Base-by-base conservation (phyloP, 2,329 filamentous ascomycete genomes). In the Penicillium sp. region DNA sequence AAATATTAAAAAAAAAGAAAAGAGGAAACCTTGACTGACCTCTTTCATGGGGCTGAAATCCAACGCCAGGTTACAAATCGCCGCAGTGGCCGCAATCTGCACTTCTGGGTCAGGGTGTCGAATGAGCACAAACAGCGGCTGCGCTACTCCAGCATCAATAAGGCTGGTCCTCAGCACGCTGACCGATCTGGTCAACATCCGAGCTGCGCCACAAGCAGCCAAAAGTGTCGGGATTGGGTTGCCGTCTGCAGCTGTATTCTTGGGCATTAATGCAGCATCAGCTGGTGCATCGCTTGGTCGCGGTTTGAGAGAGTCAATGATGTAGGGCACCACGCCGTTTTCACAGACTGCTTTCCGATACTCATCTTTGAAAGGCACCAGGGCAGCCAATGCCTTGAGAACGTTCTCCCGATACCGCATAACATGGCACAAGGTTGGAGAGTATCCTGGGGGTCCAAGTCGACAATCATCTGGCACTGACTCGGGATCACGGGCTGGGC, bases 21-120 rank as follows among this genome's bases (percentile, higher is more conserved):
- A n/a, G n/a, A n/a, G n/a, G 18, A 21, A 21, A 21, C 2, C 18
- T 21, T 5, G 29, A 78, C 86, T 77, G 70, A 93, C 90, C 69
- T 90, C 85, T 70, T 90, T 86, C 84, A 96, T 91, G 0, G 94
- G 92, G 66, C 92, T 96, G 63, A 95, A 89, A 57, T 95, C 90
- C 43, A 91, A 79, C 6, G 95, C 82, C 45, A 99, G 74, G 69
- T 99, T 99, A 63, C 87, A 90, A 36, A 95, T 83, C 6, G 88
- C 86, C 33, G 88, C 86, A 0, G 90, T 95, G 6, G 93, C 90
- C 45, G 91, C 90, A 66, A 94, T 86, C 67, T 92, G 88, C 4
- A 97, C 86, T 47, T 93, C 85, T 29, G 90, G 74, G 60, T 94
- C 84, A 6, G 81, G 79, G 70, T 94, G 88, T 52, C 80, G 84